A percentile compares a stretch with the other conserved stretches of the same genome.
These are phyloP conservation scores for Fusarium cyanostomum DNA, from an alignment of 2,329 filamentous ascomycete species.

Conservation along the genomic window DNA sequence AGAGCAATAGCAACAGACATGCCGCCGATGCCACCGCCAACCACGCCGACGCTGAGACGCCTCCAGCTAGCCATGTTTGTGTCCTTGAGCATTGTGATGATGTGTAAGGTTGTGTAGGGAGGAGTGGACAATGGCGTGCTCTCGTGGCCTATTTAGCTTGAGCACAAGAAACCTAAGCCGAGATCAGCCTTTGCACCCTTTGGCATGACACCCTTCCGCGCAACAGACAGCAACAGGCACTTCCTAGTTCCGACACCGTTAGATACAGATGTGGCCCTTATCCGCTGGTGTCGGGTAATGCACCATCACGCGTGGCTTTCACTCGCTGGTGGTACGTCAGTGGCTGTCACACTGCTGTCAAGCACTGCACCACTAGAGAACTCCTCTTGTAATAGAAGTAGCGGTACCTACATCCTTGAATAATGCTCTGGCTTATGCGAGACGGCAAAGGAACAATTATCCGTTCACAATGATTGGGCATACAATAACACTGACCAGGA, in stretches of 20 bases:
- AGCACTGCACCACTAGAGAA: no score
- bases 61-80: slow-evolving; percentile 51
- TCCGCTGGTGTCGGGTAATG: slow-evolving; percentile 35
- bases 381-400: no score
- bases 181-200: background rate
- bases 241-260: background rate
- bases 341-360: no score
- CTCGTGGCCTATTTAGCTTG: slow-evolving; percentile 34
- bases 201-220: background rate
- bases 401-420: no score
- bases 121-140: background rate
- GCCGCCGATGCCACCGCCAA: slow-evolving; percentile 61
- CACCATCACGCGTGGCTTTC: slow-evolving; percentile 6
- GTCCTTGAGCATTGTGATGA: slow-evolving; percentile 28
- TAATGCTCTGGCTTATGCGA: no score
- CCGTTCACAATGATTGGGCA: background rate
- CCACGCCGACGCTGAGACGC: slow-evolving; percentile 54
- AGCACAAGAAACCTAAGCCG: background rate
- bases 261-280: slow-evolving; percentile 3
- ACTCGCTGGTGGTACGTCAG: no score
- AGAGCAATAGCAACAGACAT: slow-evolving; percentile 58
- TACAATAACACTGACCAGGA: background rate
- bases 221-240: background rate
- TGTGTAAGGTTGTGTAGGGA: background rate
- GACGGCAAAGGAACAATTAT: no score